Base-by-base conservation (phyloP, 805 yeast genomes). In the Monosporozyma servazzii region DNA sequence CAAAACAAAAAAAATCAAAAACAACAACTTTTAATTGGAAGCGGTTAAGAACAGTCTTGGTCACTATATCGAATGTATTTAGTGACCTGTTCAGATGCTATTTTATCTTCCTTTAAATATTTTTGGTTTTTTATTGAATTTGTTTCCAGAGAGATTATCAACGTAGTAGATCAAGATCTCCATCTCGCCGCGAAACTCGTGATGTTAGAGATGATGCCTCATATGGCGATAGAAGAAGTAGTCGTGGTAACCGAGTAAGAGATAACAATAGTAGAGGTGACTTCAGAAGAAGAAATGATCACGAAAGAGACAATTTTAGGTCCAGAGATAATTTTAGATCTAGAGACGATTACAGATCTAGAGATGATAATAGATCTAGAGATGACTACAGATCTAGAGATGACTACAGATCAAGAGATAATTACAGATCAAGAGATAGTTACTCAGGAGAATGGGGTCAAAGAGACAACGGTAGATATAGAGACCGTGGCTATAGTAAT, bases 321-420 rank as follows among this genome's bases (percentile, higher is more conserved):
- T 37, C 41, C 10, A 21, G 44, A 20, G 27, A 41, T 15, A 33
- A 7, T 33, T 13, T 13, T 15, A 33, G 37, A 33, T 15, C 37
- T 4, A 33, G 37, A 33, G 17, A 33, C 17, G 37, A 33, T 15
- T 33, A 33, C 37, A 33, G 37, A 33, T 13, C 17, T 13, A 30
- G 41, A 21, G 30, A 33, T 20, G 25, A 23, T n/a, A 21, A 21
- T 21, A 18, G 42, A 39, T 40, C 29, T 2, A 21, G 44, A 20
- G 27, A 41, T 33, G 37, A 13, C 2, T 30, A 45, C 23, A 25
- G 30, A 10, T 21, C 41, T 27, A 64, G 61, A 58, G 57, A 67
- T 25, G 64, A 60, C 33, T 62, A 66, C 37, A 58, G 68, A 15
- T 15, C 37, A 50, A 68, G 61, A 58, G 57, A 67, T 25, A 64